Evolutionary conservation across 805 yeast genomes (phyloP).

Genomic region (Jamesozyma spencerorum): DNA sequence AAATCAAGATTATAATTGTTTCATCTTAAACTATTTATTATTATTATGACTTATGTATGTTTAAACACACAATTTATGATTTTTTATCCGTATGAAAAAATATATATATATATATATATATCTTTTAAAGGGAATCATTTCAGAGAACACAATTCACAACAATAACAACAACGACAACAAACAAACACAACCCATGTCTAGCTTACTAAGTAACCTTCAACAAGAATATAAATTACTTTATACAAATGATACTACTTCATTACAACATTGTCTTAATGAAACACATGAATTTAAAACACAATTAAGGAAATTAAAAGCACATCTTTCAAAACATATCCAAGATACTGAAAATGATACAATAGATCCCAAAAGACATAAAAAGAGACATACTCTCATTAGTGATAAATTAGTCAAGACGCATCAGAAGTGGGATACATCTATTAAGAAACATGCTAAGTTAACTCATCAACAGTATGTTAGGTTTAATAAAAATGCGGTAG

Average conservation of each 20-base stretch:
- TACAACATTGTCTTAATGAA: constrained; percentile 21
- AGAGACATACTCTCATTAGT: constrained; percentile 19
- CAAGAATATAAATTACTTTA: constrained; percentile 15
- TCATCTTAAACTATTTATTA: background rate
- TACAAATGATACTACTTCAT: constrained; percentile 12
- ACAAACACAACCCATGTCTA: constrained; percentile 3
- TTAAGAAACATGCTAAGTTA: constrained; percentile 23
- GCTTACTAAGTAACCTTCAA: constrained; percentile 13
- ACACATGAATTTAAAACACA: constrained; percentile 32
- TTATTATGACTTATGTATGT: too few relatives aligned
- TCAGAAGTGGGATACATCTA: constrained; percentile 26
- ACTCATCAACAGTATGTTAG: constrained; percentile 20
- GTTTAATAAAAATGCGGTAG: constrained; percentile 23
- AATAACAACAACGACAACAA: background rate
- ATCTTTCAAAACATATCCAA: constrained; percentile 29
- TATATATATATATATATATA: too few relatives aligned
- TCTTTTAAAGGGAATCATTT: too few relatives aligned
- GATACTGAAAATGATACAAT: constrained; percentile 7
- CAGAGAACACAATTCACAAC: too few relatives aligned
- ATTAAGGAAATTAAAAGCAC: constrained; percentile 35
- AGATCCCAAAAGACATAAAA: constrained; percentile 4
- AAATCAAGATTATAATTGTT: background rate
- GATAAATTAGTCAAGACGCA: constrained; percentile 25
- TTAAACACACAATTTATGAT: too few relatives aligned
- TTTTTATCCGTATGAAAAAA: too few relatives aligned